Percentiles rank a stretch among this genome's conserved stretches.
phyloP scores from a whole-genome alignment of 2,329 filamentous ascomycete species.

The Neocatenulostroma microsporum region DNA sequence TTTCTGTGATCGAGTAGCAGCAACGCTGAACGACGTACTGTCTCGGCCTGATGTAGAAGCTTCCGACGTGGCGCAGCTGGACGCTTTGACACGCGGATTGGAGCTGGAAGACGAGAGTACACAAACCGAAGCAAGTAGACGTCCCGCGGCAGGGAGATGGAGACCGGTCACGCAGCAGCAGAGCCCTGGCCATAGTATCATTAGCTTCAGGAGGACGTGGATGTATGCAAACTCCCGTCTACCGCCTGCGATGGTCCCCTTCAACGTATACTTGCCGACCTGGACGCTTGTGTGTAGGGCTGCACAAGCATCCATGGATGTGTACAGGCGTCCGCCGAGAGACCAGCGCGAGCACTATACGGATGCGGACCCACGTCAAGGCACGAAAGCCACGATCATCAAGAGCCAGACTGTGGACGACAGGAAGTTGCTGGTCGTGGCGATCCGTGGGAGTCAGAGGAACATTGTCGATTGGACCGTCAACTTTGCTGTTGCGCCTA shows the following conservation, averaged over 20 bases:
- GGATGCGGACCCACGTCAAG: slow-evolving; percentile 60
- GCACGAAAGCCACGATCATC: slow-evolving; percentile 80
- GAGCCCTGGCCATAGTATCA: too few species aligned
- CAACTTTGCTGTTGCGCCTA: slow-evolving; percentile 64
- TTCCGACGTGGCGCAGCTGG: slow-evolving; percentile 47
- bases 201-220: slow-evolving; percentile 55
- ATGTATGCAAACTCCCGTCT: slow-evolving; percentile 70
- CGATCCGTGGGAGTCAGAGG: slow-evolving; percentile 66
- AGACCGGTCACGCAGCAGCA: background rate
- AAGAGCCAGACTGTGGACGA: slow-evolving; percentile 73
- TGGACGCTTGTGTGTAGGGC: slow-evolving; percentile 73
- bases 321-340: slow-evolving; percentile 59
- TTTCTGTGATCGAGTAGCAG: slow-evolving; percentile 52
- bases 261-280: slow-evolving; percentile 64
- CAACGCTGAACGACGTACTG: slow-evolving; percentile 59
- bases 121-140: background rate
- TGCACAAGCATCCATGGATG: slow-evolving; percentile 66
- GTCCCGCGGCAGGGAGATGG: background rate
- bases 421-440: slow-evolving; percentile 71
- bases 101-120: background rate
- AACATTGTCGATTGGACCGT: slow-evolving; percentile 81
- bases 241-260: slow-evolving; percentile 56
- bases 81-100: slow-evolving; percentile 33
- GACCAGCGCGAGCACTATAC: slow-evolving; percentile 62
- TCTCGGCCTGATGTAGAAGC: slow-evolving; percentile 63